These are phyloP conservation scores for Phycomyces nitens DNA, from an alignment of 192 early-diverging fungal genomes.

Conservation along the genomic window DNA sequence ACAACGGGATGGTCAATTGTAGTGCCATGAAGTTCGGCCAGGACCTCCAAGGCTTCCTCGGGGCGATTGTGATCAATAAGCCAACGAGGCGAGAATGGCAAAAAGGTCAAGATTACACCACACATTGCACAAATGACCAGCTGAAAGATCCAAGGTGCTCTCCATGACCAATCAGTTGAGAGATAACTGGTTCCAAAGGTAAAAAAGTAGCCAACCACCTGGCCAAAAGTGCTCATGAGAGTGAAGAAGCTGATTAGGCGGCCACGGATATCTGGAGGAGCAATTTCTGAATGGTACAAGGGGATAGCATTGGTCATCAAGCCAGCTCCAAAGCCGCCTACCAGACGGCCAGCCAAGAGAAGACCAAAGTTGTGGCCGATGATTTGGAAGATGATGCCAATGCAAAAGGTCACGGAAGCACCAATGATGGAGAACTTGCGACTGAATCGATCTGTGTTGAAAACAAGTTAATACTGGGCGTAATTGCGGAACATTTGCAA, in stretches of 20 bases:
- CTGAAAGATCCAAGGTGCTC: constrained; percentile 79
- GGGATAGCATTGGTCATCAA: constrained; percentile 33
- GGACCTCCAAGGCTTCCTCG: constrained; percentile 66
- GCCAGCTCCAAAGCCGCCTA: constrained; percentile 34
- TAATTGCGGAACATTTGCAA: not conserved
- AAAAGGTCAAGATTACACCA: constrained; percentile 53
- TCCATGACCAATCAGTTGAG: constrained; percentile 59
- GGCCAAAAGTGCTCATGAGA: constrained; percentile 85
- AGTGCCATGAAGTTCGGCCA: constrained; percentile 61
- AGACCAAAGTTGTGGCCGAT: constrained; percentile 45
- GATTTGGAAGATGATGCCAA: constrained; percentile 75
- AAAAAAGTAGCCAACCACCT: constrained; percentile 55
- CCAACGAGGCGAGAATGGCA: constrained; percentile 89
- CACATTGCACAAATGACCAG: constrained; percentile 52
- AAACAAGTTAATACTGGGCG: not conserved
- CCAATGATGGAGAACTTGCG: constrained; percentile 68
- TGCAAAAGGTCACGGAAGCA: constrained; percentile 58
- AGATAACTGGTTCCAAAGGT: constrained; percentile 40
- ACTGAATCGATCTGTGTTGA: constrained; percentile 38
- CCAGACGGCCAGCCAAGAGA: constrained; percentile 21
- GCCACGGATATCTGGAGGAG: constrained; percentile 84
- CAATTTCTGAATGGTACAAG: constrained; percentile 45
- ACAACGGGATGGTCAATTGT: constrained; percentile 52
- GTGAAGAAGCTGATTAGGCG: constrained; percentile 83
- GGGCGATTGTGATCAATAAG: constrained; percentile 62